A percentile compares a stretch with the other conserved stretches of the same genome.
phyloP scores from a whole-genome alignment of 2,329 filamentous ascomycete genomes.

The Xylaria sp. region DNA sequence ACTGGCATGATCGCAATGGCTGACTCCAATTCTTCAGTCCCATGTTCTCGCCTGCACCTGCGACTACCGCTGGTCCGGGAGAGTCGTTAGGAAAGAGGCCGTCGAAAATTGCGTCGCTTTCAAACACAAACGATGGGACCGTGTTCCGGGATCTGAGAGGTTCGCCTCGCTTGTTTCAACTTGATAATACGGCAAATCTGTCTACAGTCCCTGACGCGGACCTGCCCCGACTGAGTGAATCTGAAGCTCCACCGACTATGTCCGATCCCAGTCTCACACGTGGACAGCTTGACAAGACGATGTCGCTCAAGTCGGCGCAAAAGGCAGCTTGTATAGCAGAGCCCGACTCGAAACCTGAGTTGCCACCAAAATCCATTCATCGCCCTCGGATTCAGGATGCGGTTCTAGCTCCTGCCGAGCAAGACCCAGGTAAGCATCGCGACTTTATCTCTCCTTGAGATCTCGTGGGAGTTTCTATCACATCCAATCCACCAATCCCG shows the following conservation, averaged over 20 bases:
- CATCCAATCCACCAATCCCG: not conserved
- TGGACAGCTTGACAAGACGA: too few relatives aligned
- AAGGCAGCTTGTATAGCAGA: too few relatives aligned
- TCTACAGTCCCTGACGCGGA: not conserved
- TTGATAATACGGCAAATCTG: not conserved
- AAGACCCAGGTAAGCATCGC: constrained; percentile 5
- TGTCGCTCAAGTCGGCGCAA: too few relatives aligned
- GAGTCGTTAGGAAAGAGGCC: constrained; percentile 22
- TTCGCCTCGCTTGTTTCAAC: constrained; percentile 2
- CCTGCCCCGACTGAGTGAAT: too few relatives aligned
- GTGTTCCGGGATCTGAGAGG: not conserved
- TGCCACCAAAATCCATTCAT: too few relatives aligned
- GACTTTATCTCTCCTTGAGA: not conserved
- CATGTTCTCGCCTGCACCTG: constrained; percentile 12
- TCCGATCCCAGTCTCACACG: not conserved
- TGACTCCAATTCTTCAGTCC: constrained; percentile 5
- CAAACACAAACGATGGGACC: not conserved
- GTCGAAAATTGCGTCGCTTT: constrained; percentile 13
- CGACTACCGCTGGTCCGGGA: not conserved
- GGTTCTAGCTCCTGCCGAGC: not conserved
- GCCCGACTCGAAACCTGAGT: too few relatives aligned
- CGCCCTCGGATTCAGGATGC: not conserved
- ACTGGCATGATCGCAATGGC: not conserved
- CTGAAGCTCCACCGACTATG: not conserved
- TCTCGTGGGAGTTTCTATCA: not conserved